Conservation (phyloP, 2,329 filamentous ascomycete genomes). For the Trichoderma sp. region DNA sequence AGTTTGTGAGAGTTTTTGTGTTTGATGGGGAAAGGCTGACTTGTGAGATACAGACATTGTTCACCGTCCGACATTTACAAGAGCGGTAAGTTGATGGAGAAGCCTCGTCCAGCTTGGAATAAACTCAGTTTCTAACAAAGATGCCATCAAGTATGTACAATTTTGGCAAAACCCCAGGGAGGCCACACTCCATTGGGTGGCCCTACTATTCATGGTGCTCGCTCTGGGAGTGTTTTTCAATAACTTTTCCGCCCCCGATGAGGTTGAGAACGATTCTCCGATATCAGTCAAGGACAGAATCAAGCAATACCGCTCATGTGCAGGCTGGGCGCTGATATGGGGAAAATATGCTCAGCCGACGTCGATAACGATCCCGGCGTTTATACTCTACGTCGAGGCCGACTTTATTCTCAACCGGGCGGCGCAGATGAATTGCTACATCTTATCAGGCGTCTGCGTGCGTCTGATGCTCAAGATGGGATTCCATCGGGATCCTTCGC, state of each 20-base stretch:
- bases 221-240: slow-evolving; percentile 45
- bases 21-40: background rate
- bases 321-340: slow-evolving; percentile 49
- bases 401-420: slow-evolving; percentile 51
- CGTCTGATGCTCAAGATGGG: slow-evolving; percentile 58
- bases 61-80: slow-evolving; percentile 52
- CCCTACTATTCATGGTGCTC: slow-evolving; percentile 48
- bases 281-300: slow-evolving; percentile 44
- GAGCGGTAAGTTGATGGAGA: slow-evolving; percentile 32
- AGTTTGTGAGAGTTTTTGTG: background rate
- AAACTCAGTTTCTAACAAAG: background rate
- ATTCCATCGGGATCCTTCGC: slow-evolving; percentile 53
- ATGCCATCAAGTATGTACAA: slow-evolving; percentile 40
- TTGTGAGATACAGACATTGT: slow-evolving; percentile 42
- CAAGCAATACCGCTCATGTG: slow-evolving; percentile 46
- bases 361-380: slow-evolving; percentile 46
- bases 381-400: slow-evolving; percentile 51
- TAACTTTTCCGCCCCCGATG: slow-evolving; percentile 42
- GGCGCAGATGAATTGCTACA: slow-evolving; percentile 52
- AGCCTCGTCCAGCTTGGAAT: no score
- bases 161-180: slow-evolving; percentile 47
- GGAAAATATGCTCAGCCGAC: slow-evolving; percentile 51
- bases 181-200: slow-evolving; percentile 46
- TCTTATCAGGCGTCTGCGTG: slow-evolving; percentile 48
- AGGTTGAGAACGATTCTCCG: slow-evolving; percentile 41